Evolutionary conservation across 768 basidiomycete genomes (phyloP), one percentile per base, ranked within the genome.

Genomic region (Bullera alba): DNA sequence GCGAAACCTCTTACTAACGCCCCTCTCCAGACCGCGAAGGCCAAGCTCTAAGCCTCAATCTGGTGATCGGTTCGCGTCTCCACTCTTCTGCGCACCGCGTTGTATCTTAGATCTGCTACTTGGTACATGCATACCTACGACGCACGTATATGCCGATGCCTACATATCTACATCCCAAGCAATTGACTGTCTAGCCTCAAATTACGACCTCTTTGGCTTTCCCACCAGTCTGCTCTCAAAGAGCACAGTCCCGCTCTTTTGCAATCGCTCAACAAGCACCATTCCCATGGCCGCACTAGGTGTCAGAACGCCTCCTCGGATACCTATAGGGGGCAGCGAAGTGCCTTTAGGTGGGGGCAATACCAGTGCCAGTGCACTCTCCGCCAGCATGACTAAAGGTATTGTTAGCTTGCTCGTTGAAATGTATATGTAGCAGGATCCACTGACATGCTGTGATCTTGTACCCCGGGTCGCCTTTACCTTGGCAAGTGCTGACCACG

Each of bases 251-350:
- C 80, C 82, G 6, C 77, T 80, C 19, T 73, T 75, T 52, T 79
- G 77, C 54, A 95, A 68, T 17, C 91, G 77, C 57, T 80, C 78
- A 29, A 90, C 74, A 30, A 92, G 70, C 5, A 81, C 79, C 53
- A 86, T 81, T 15, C 90, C 91, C 50, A 93, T 78, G 1, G 86
- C 91, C 3, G 80, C 81, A 71, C 84, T 80, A 0, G 91, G 84
- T 1, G 92, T 96, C 42, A 95, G 75, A 2, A 91, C 73, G 1
- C 92, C 91, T 12, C 90, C 91, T 39, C 76, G 70, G 42, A 74
- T 76, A 3, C 79, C 83, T 5, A 83, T 67, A 1, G 75, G 57
- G 0, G 87, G 80, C 1, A 90, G 78, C 3, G 74, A 66, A 15
- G 74, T 76, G 16, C 79, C 74, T 25, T 76, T 62, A 4, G 58